A percentile compares a stretch with the other conserved stretches of the same genome.
Evolutionary conservation across 2,329 filamentous ascomycete species (phyloP).

Genomic region (Pyrenophora teres): DNA sequence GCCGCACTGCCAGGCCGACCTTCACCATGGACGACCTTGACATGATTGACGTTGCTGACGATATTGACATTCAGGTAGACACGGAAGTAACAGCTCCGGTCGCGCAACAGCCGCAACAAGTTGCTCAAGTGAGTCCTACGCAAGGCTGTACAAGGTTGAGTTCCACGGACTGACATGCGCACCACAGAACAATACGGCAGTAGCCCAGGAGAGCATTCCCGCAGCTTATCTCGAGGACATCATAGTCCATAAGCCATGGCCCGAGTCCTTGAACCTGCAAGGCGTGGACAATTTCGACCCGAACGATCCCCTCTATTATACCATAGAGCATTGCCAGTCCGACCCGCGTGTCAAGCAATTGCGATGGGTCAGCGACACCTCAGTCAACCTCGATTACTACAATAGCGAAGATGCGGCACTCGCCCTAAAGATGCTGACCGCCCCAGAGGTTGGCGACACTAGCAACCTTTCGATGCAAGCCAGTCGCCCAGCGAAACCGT

Average conservation of each 20-base stretch:
- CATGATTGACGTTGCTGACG: conserved; percentile 44
- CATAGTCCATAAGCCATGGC: conserved; percentile 41
- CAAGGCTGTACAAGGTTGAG: conserved; percentile 6
- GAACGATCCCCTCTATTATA: conserved; percentile 76
- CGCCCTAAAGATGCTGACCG: conserved; percentile 59
- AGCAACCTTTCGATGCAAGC: conserved; percentile 59
- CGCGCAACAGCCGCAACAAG: conserved; percentile 30
- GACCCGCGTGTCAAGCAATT: conserved; percentile 61
- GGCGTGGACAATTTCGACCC: conserved; percentile 84
- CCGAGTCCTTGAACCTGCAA: conserved; percentile 78
- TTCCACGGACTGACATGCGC: conserved; percentile 12
- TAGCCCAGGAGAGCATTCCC: conserved; percentile 28
- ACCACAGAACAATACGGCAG: not conserved
- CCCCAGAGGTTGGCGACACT: conserved; percentile 52
- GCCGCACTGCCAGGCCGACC: conserved; percentile 7
- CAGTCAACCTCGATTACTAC: conserved; percentile 82
- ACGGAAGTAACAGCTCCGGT: conserved; percentile 23
- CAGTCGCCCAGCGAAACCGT: conserved; percentile 69
- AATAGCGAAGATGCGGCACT: conserved; percentile 58
- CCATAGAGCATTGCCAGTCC: conserved; percentile 67
- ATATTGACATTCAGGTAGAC: conserved; percentile 45
- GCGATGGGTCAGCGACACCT: conserved; percentile 95
- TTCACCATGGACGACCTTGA: conserved; percentile 39
- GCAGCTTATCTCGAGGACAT: conserved; percentile 43
- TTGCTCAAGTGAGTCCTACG: conserved; percentile 18